These are phyloP conservation scores for Lactarius quietus DNA, from an alignment of 768 basidiomycete genomes.

Conservation along the genomic window DNA sequence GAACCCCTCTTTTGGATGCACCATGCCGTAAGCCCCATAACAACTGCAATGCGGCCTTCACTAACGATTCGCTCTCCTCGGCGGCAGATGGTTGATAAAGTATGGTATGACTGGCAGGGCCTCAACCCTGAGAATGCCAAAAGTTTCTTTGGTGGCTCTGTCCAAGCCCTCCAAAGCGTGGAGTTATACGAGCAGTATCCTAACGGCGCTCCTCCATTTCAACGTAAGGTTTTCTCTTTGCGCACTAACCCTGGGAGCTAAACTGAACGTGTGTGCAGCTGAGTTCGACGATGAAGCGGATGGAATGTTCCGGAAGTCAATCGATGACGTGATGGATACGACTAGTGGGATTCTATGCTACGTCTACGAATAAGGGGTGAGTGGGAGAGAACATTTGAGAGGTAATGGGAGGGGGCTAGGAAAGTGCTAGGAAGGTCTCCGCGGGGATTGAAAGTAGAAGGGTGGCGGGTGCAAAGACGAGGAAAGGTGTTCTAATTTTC, in stretches of 20 bases:
- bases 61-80: neutral
- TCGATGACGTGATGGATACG: conserved; percentile 34
- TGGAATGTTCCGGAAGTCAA: conserved; percentile 30
- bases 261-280: conserved; percentile 23
- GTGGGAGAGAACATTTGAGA: neutral
- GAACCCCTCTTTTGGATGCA: conserved; percentile 38
- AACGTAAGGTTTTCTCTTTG: conserved; percentile 18
- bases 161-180: conserved; percentile 29
- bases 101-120: conserved; percentile 39
- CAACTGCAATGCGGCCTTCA: neutral
- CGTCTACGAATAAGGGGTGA: conserved; percentile 32
- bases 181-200: conserved; percentile 29
- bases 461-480: no score
- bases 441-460: no score
- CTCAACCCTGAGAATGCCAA: conserved; percentile 28
- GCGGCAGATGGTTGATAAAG: conserved; percentile 35
- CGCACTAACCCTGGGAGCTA: neutral
- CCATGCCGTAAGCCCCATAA: conserved; percentile 32
- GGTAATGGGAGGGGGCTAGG: no score
- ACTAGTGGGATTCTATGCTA: conserved; percentile 35
- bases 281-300: conserved; percentile 31
- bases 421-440: no score
- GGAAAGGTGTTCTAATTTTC: no score
- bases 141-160: conserved; percentile 35
- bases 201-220: conserved; percentile 31